Conservation (phyloP, 1,284 basidiomycete species). For the Fomes fomentarius region DNA sequence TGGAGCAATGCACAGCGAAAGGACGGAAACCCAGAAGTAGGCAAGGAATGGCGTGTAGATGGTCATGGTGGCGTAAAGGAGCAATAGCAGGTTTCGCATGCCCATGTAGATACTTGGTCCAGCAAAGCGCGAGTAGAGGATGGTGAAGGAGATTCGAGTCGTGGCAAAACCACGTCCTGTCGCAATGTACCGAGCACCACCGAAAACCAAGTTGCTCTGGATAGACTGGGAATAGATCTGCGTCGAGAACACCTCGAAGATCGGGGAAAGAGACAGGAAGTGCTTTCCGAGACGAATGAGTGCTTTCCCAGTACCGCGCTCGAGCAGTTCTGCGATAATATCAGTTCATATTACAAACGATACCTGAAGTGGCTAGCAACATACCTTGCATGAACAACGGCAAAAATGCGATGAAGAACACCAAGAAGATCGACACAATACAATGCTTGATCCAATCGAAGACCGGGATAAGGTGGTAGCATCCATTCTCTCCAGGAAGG, state of each 20-base stretch:
- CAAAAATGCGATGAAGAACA: slow-evolving; percentile 95
- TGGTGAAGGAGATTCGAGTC: slow-evolving; percentile 91
- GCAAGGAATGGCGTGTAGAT: slow-evolving; percentile 94
- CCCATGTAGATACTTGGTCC: slow-evolving; percentile 99
- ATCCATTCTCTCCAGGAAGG: slow-evolving; percentile 81
- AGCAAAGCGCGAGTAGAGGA: slow-evolving; percentile 95
- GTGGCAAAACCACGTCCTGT: slow-evolving; percentile 98
- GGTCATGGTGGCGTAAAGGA: slow-evolving; percentile 88
- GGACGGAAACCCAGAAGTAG: slow-evolving; percentile 96
- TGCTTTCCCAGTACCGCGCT: slow-evolving; percentile 93
- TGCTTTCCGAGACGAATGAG: slow-evolving; percentile 91
- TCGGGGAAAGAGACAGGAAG: slow-evolving; percentile 91
- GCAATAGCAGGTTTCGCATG: slow-evolving; percentile 86
- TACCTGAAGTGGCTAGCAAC: slow-evolving; percentile 20
- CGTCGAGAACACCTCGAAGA: slow-evolving; percentile 97
- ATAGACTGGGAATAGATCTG: slow-evolving; percentile 97
- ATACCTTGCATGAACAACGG: slow-evolving; percentile 93
- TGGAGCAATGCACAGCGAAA: slow-evolving; percentile 91
- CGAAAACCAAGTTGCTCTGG: slow-evolving; percentile 92
- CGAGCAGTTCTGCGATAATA: slow-evolving; percentile 75
- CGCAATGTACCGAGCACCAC: slow-evolving; percentile 96
- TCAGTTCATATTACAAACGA: not conserved
- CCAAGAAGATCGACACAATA: slow-evolving; percentile 95
- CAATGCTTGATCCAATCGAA: slow-evolving; percentile 97
- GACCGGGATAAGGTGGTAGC: slow-evolving; percentile 92